phyloP scores from a whole-genome alignment of 805 yeast genomes.

The Pichia exigua region DNA sequence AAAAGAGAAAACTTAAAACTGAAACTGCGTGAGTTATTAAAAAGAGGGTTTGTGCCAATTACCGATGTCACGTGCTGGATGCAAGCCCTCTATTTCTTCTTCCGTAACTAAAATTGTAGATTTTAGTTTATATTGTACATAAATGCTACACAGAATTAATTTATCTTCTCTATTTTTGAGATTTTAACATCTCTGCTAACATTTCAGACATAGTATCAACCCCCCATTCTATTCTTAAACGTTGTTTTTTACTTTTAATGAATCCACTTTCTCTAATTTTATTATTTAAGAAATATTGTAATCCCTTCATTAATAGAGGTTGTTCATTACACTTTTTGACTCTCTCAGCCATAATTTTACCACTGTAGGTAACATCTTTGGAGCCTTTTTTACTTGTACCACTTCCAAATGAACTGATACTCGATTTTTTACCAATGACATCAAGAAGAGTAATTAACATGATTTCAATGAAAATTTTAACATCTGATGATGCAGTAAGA shows the following conservation, averaged over 20 bases:
- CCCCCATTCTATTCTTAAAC: slow-evolving; percentile 61
- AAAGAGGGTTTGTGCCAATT: not conserved
- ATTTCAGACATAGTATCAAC: slow-evolving; percentile 45
- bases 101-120: not conserved
- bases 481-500: slow-evolving; percentile 53
- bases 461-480: slow-evolving; percentile 64
- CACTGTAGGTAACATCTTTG: slow-evolving; percentile 28
- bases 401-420: slow-evolving; percentile 29
- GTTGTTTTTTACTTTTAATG: slow-evolving; percentile 46
- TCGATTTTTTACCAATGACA: slow-evolving; percentile 55
- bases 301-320: slow-evolving; percentile 51
- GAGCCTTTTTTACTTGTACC: slow-evolving; percentile 28
- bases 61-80: not conserved
- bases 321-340: slow-evolving; percentile 50
- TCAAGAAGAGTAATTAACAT: slow-evolving; percentile 62
- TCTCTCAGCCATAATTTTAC: slow-evolving; percentile 28
- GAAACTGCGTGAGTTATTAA: not conserved
- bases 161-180: slow-evolving; percentile 6
- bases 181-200: slow-evolving; percentile 32
- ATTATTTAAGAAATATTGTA: slow-evolving; percentile 51
- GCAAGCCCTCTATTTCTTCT: not conserved
- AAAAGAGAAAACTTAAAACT: not conserved
- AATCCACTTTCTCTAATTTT: slow-evolving; percentile 39
- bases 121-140: too few relatives aligned
- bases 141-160: not conserved